Conservation (phyloP, 768 basidiomycete species). For the Mycena vulgaris region DNA sequence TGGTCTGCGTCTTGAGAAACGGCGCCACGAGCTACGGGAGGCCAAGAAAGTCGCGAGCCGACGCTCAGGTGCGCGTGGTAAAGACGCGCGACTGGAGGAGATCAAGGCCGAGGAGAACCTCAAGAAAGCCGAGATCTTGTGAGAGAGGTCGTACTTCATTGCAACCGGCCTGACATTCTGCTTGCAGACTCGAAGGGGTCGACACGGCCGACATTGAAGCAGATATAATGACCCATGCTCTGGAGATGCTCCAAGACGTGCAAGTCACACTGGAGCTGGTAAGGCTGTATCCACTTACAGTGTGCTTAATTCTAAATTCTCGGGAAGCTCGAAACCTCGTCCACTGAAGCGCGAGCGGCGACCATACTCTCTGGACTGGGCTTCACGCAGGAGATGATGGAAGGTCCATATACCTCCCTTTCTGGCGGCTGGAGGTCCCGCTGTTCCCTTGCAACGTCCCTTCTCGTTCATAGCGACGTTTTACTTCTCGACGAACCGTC, state of each 20-base stretch:
- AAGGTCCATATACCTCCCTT: slow-evolving; percentile 60
- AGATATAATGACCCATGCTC: slow-evolving; percentile 35
- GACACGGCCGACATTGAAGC: slow-evolving; percentile 43
- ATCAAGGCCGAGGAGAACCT: slow-evolving; percentile 61
- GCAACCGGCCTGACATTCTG: slow-evolving; percentile 34
- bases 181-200: slow-evolving; percentile 40
- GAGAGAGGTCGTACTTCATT: slow-evolving; percentile 40
- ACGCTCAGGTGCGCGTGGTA: slow-evolving; percentile 70
- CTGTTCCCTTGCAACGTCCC: slow-evolving; percentile 69
- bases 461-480: slow-evolving; percentile 71
- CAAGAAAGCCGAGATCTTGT: slow-evolving; percentile 49
- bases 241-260: slow-evolving; percentile 39
- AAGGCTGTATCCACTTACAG: background rate
- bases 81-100: slow-evolving; percentile 68
- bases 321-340: slow-evolving; percentile 53
- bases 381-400: slow-evolving; percentile 58
- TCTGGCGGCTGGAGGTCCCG: slow-evolving; percentile 80
- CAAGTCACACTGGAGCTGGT: slow-evolving; percentile 34
- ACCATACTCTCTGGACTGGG: slow-evolving; percentile 72
- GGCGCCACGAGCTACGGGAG: slow-evolving; percentile 53
- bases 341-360: slow-evolving; percentile 64
- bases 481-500: slow-evolving; percentile 74
- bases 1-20: slow-evolving; percentile 43
- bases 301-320: background rate
- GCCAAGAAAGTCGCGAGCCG: slow-evolving; percentile 63